Evolutionary conservation across 2,329 filamentous ascomycete species (phyloP).

Genomic region (Ophiocordyceps australis): DNA sequence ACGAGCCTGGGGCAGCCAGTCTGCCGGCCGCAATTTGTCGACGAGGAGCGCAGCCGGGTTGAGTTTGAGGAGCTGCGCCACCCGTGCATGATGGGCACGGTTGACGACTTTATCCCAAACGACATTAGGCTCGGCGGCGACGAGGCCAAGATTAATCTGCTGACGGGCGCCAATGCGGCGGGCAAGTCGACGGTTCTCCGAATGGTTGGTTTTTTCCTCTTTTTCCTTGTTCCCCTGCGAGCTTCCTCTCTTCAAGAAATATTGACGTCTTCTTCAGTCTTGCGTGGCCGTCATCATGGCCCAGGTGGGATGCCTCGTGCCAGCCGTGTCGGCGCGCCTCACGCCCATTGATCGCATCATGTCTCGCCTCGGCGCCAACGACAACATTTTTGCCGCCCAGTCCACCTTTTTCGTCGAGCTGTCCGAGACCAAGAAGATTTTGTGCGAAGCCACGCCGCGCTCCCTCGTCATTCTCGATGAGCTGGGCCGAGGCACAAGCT

Average conservation of each 20-base stretch:
- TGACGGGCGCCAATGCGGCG: conserved; percentile 92
- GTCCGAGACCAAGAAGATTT: conserved; percentile 94
- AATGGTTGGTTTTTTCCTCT: conserved; percentile 77
- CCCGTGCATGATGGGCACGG: conserved; percentile 79
- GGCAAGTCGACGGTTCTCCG: conserved; percentile 92
- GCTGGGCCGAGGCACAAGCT: conserved; percentile 82
- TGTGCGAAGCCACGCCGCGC: conserved; percentile 81
- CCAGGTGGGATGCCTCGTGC: conserved; percentile 86
- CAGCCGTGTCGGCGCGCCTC: conserved; percentile 61
- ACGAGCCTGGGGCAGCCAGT: conserved; percentile 67
- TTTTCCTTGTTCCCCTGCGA: too few species aligned
- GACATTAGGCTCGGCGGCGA: conserved; percentile 74
- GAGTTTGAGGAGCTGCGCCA: conserved; percentile 87
- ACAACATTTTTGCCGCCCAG: conserved; percentile 97
- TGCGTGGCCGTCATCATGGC: conserved; percentile 96
- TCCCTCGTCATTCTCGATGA: conserved; percentile 95
- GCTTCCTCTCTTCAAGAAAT: too few species aligned
- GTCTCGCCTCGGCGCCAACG: conserved; percentile 91
- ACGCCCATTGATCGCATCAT: conserved; percentile 95
- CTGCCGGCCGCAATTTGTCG: conserved; percentile 76
- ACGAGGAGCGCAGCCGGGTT: conserved; percentile 70
- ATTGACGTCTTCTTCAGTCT: too few species aligned
- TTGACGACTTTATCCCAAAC: conserved; percentile 93
- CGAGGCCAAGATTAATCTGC: conserved; percentile 65
- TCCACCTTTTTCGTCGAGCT: conserved; percentile 97